Percentiles rank a stretch among this genome's conserved stretches.
These are phyloP conservation scores for Metarhizium sp. DNA, from an alignment of 2,329 filamentous ascomycete genomes.

Conservation along the genomic window DNA sequence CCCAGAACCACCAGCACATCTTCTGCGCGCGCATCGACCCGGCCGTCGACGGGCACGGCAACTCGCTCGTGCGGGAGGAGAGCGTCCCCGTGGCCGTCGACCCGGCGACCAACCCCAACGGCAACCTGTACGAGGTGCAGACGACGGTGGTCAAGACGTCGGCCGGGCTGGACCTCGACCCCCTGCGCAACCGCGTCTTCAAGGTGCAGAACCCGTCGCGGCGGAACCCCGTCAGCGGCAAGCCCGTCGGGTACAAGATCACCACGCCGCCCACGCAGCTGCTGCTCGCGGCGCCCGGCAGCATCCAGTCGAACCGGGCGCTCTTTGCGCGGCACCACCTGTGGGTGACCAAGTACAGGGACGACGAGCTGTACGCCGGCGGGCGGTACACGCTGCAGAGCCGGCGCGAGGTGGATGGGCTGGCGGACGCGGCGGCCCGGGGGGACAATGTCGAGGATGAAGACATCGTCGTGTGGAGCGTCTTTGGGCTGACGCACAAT, in stretches of 20 bases:
- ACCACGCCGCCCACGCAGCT: conserved; percentile 28
- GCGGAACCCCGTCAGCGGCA: conserved; percentile 33
- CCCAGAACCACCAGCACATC: conserved; percentile 59
- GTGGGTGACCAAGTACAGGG: conserved; percentile 36
- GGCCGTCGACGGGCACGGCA: conserved; percentile 48
- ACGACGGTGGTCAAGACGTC: conserved; percentile 35
- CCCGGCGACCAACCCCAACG: conserved; percentile 36
- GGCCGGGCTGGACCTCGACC: conserved; percentile 38
- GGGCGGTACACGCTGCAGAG: conserved; percentile 38
- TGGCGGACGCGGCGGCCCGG: conserved; percentile 27
- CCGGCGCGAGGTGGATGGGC: conserved; percentile 17
- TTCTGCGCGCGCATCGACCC: conserved; percentile 55
- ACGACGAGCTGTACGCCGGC: conserved; percentile 34
- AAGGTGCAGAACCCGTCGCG: conserved; percentile 37
- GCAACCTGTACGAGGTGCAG: conserved; percentile 31
- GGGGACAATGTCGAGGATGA: conserved; percentile 39
- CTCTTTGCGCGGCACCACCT: conserved; percentile 34
- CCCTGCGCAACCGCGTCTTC: conserved; percentile 37
- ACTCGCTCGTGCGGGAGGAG: conserved; percentile 39
- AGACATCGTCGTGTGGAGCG: conserved; percentile 48
- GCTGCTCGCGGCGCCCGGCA: conserved; percentile 29
- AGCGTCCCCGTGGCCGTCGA: conserved; percentile 33
- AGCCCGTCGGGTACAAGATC: conserved; percentile 39
- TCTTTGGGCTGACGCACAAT: conserved; percentile 55
- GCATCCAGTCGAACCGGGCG: conserved; percentile 29